These are phyloP conservation scores for Xerocomellus intermedius DNA, from an alignment of 768 basidiomycete genomes.

Conservation along the genomic window DNA sequence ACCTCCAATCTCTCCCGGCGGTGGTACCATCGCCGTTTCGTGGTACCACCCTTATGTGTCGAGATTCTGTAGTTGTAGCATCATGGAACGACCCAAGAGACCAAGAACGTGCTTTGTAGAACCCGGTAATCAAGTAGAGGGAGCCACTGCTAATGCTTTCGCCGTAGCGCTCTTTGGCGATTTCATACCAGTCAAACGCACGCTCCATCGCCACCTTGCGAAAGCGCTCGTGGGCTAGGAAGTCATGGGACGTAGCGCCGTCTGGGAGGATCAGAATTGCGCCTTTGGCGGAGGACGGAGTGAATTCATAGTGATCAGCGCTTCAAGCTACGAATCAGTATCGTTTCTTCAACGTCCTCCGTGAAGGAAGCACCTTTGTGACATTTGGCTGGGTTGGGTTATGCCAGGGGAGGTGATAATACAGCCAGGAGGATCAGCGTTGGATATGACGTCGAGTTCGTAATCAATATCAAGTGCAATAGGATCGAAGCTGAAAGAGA, in stretches of 20 bases:
- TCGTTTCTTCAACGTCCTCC: neutral
- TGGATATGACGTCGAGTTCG: neutral
- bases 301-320: neutral
- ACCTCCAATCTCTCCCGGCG: neutral
- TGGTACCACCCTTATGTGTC: no score
- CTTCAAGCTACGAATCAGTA: neutral
- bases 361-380: neutral
- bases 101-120: no score
- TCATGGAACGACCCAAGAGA: no score
- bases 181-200: no score
- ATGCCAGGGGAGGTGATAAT: neutral
- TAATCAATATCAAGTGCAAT: neutral
- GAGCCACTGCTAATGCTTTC: no score
- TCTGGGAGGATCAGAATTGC: conserved; percentile 31
- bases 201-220: no score
- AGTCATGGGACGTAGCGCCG: conserved; percentile 20
- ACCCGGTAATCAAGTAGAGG: no score
- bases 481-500: neutral
- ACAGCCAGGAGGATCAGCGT: neutral
- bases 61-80: no score
- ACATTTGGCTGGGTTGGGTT: neutral
- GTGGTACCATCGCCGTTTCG: neutral
- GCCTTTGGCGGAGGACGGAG: conserved; percentile 13
- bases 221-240: conserved; percentile 9
- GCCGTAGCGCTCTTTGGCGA: no score